Evolutionary conservation across 225 moss, liverwort and hornwort species (phyloP).

Genomic region (Asterella californica): DNA sequence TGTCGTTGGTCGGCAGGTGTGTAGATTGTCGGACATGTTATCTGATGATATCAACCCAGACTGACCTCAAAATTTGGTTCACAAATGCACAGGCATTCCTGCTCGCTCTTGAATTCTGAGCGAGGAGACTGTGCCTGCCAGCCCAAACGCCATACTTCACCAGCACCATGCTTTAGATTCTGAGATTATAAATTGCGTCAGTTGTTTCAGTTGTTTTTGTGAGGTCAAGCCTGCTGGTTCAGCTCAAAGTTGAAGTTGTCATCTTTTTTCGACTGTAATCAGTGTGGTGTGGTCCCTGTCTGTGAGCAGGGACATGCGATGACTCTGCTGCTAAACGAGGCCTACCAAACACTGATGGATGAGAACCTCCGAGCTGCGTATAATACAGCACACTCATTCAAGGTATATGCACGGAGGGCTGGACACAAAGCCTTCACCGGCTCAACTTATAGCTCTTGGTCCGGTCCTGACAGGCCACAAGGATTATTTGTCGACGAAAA

Average conservation of each 20-base stretch:
- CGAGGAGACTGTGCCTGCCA: too few relatives aligned
- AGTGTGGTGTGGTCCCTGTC: not conserved
- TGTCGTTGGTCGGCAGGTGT: constrained; percentile 70
- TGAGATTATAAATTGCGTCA: not conserved
- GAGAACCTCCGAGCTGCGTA: constrained; percentile 62
- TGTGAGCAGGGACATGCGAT: constrained; percentile 73
- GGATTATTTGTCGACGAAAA: constrained; percentile 96
- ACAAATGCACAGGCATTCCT: too few relatives aligned
- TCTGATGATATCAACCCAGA: not conserved
- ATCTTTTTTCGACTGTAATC: not conserved
- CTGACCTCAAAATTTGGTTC: too few relatives aligned
- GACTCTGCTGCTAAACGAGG: constrained; percentile 91
- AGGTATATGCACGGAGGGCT: constrained; percentile 48
- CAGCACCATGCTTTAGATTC: too few relatives aligned
- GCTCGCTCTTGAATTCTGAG: not conserved
- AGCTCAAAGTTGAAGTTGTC: not conserved
- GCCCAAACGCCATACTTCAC: too few relatives aligned
- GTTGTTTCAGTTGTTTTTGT: not conserved
- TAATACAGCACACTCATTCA: constrained; percentile 71
- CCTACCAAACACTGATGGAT: constrained; percentile 92
- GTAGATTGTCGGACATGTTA: constrained; percentile 6
- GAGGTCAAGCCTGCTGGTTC: not conserved
- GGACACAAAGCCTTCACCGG: constrained; percentile 61
- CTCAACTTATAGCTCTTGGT: constrained; percentile 74
- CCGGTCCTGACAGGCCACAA: constrained; percentile 90